Evolutionary conservation across 176 grass and related monocot species (phyloP).

Genomic region (Avena atlantica): DNA sequence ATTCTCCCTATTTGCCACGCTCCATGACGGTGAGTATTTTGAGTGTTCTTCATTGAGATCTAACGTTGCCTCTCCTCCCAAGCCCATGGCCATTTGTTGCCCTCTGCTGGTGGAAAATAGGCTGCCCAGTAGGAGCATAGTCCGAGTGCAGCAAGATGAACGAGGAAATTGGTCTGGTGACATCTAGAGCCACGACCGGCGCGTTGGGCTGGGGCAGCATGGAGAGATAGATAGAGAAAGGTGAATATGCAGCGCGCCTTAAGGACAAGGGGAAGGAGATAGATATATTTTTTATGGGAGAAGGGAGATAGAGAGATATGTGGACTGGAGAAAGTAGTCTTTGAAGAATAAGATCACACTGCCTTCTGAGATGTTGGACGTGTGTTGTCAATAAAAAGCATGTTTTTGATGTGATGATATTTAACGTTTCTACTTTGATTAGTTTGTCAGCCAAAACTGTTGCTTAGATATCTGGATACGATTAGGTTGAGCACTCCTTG

Average conservation of each 20-base stretch:
- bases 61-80: neutral
- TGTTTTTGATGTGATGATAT: neutral
- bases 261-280: no score
- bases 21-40: neutral
- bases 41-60: neutral
- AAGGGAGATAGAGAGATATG: no score
- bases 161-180: neutral
- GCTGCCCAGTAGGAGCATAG: neutral
- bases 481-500: neutral
- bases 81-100: neutral
- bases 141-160: neutral
- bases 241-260: no score
- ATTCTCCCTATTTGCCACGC: neutral
- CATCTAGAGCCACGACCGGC: no score
- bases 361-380: neutral
- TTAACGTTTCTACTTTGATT: neutral
- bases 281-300: no score
- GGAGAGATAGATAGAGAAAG: no score
- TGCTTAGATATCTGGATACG: neutral
- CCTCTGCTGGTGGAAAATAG: neutral
- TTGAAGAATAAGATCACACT: neutral
- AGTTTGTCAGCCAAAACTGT: neutral
- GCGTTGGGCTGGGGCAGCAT: no score
- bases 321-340: no score
- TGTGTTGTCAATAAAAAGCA: neutral